A percentile compares a stretch with the other conserved stretches of the same genome.
These are phyloP conservation scores for Sporothrix dimorphospora DNA, from an alignment of 2,329 filamentous ascomycete genomes.

Conservation along the genomic window DNA sequence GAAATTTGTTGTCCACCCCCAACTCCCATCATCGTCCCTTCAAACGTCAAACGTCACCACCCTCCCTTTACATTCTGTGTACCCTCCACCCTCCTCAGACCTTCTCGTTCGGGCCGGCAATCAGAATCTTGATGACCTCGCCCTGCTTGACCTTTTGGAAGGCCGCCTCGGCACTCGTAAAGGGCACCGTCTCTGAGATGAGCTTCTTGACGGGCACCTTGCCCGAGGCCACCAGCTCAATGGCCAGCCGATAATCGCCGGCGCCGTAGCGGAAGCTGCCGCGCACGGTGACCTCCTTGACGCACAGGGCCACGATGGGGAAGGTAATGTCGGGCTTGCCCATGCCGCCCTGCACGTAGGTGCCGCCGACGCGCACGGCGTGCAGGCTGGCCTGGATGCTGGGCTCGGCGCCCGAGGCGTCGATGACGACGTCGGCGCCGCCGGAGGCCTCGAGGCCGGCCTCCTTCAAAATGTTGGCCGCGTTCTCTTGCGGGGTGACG, in stretches of 20 bases:
- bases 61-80: too few relatives aligned
- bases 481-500: conserved; percentile 71
- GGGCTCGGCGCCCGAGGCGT: conserved; percentile 77
- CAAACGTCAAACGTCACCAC: neutral
- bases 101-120: conserved; percentile 68
- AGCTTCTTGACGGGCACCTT: conserved; percentile 81
- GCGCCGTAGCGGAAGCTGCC: conserved; percentile 89
- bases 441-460: conserved; percentile 58
- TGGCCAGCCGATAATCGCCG: conserved; percentile 83
- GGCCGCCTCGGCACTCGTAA: conserved; percentile 80
- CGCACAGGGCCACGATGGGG: conserved; percentile 86
- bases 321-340: conserved; percentile 85
- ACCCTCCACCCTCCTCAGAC: conserved; percentile 31
- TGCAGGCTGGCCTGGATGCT: conserved; percentile 77
- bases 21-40: neutral
- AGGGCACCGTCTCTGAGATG: conserved; percentile 76
- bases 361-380: conserved; percentile 70
- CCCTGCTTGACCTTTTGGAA: conserved; percentile 86
- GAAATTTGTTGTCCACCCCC: neutral
- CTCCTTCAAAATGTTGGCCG: conserved; percentile 65
- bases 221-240: conserved; percentile 73
- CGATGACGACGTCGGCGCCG: conserved; percentile 78
- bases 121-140: conserved; percentile 73
- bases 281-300: conserved; percentile 84
- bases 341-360: conserved; percentile 88